Conservation (phyloP, 164 flowering plant genomes). For the Euptelea pleiosperma region DNA sequence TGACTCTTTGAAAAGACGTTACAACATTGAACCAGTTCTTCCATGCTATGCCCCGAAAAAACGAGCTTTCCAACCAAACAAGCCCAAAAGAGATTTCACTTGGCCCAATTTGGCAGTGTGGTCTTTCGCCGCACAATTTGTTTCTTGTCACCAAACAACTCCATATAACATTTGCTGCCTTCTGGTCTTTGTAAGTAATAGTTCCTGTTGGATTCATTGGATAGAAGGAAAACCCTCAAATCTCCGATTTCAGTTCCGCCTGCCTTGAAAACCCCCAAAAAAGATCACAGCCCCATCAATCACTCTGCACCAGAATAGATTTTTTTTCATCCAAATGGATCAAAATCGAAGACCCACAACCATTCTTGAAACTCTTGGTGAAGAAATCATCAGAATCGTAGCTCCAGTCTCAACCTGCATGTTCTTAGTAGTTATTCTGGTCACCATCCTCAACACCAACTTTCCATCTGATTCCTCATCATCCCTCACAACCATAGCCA, state of each 20-base stretch:
- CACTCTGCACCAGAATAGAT: neutral
- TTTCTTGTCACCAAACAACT: too few relatives aligned
- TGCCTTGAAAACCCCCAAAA: neutral
- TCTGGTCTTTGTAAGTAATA: too few relatives aligned
- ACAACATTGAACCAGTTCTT: too few relatives aligned
- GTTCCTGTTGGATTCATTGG: neutral
- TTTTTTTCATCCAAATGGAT: conserved; percentile 7
- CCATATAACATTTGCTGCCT: neutral
- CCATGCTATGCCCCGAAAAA: too few relatives aligned
- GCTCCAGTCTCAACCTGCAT: conserved; percentile 90
- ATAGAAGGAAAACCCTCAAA: neutral
- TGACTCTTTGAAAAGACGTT: too few relatives aligned
- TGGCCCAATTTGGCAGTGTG: too few relatives aligned
- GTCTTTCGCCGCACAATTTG: too few relatives aligned
- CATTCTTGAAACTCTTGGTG: conserved; percentile 70
- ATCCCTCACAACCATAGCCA: conserved; percentile 51
- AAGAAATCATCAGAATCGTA: conserved; percentile 80
- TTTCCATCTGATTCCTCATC: conserved; percentile 32
- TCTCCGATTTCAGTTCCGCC: too few relatives aligned
- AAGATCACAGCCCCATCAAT: neutral
- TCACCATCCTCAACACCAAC: conserved; percentile 44
- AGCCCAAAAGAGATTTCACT: too few relatives aligned
- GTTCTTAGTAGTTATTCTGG: conserved; percentile 79
- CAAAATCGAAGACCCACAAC: conserved; percentile 34
- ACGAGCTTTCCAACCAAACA: too few relatives aligned